Evolutionary conservation across 2,329 filamentous ascomycete genomes (phyloP), one percentile per base, ranked within the genome.

Genomic region (Talaromyces funiculosus): DNA sequence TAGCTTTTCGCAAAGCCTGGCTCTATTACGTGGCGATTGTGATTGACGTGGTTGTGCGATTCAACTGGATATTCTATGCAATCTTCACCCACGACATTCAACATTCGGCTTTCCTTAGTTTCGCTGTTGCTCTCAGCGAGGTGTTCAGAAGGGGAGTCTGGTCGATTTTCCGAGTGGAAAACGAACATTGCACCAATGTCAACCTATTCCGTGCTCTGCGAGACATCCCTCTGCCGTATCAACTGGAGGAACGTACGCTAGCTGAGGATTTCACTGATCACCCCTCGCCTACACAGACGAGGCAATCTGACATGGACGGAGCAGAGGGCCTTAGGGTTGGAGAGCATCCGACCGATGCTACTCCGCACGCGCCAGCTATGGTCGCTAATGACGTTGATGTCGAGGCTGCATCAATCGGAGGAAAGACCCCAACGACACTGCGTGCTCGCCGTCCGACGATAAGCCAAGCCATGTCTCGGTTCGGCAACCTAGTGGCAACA

Each of bases 131-230:
- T 1, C 77, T 97, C 3, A 84, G 87, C 8, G 94, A 99, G 72
- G 85, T 96, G 22, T 81, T 84, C n/a, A 86, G 94, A 33, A 81
- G 94, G 71, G 92, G 91, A 63, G 85, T 97, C 71, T 99, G 94
- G 94, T 87, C 89, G 0, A 80, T 97, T 3, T 89, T 99, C 72
- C 90, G 94, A 42, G 92, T 99, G 26, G 94, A 99, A 75, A 99
- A 99, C 73, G 94, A 99, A 69, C 94, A 99, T 76, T 96, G 92
- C 75, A 87, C 89, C 59, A 96, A 97, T 67, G 93, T 99, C 2
- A 84, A 86, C 18, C 86, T 90, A 66, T 95, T 95, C 81, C 92
- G 95, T 65, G 94, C 94, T 3, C 91, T 88, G 2, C 84, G 93
- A 60, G 92, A 97, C 68, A 84, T 96, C 0, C 91, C 91, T 0